A percentile compares a stretch with the other conserved stretches of the same genome.
phyloP scores from a whole-genome alignment of 2,329 filamentous ascomycete species.

The Microcyclospora tardicrescens region DNA sequence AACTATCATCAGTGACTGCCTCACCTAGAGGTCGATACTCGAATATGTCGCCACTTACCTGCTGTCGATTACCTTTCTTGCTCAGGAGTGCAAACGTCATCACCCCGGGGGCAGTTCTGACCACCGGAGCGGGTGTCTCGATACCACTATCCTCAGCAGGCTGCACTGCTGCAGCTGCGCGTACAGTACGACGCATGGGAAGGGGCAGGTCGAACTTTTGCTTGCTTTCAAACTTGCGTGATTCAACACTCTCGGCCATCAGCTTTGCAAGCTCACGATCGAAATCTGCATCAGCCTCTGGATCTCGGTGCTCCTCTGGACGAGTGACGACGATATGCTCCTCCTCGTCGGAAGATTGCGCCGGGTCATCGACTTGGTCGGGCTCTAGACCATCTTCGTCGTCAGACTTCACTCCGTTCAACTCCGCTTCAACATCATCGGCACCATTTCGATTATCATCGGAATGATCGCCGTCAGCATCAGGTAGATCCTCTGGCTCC shows the following conservation, averaged over 20 bases:
- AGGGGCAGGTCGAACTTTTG: constrained; percentile 90
- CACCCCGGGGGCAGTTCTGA: constrained; percentile 38
- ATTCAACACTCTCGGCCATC: constrained; percentile 95
- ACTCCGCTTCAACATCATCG: constrained; percentile 58
- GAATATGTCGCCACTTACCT: constrained; percentile 41
- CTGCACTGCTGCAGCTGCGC: constrained; percentile 38
- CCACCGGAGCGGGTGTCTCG: constrained; percentile 27
- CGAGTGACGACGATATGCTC: constrained; percentile 86
- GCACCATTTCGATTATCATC: constrained; percentile 31
- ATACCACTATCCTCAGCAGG: constrained; percentile 27
- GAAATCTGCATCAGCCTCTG: constrained; percentile 91
- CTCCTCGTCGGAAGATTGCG: constrained; percentile 57
- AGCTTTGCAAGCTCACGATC: constrained; percentile 96
- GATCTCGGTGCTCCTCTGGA: constrained; percentile 79
- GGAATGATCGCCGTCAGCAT: constrained; percentile 41
- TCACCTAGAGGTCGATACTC: neutral
- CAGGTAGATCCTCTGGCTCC: constrained; percentile 34
- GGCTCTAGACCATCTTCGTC: constrained; percentile 40
- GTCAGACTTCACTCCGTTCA: constrained; percentile 43
- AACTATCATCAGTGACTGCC: constrained; percentile 4
- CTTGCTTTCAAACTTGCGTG: constrained; percentile 90
- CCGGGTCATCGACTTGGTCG: constrained; percentile 35
- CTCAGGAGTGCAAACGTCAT: constrained; percentile 96
- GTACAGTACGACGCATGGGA: constrained; percentile 61
- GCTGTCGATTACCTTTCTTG: constrained; percentile 89